These are phyloP conservation scores for Arthrobotrys pseudoclavata DNA, from an alignment of 2,329 filamentous ascomycete species.

Conservation along the genomic window DNA sequence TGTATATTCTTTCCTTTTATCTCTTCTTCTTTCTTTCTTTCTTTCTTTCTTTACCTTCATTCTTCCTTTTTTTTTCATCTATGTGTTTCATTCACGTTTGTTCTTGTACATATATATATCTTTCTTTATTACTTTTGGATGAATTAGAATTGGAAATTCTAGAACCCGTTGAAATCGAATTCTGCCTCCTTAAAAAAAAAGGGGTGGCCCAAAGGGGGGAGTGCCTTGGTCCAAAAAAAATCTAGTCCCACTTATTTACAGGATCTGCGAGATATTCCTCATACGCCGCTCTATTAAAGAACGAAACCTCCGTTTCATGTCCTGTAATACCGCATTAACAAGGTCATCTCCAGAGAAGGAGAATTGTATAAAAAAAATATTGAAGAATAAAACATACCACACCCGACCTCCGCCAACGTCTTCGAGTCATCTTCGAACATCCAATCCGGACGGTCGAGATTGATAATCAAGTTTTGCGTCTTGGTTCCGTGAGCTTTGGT, in stretches of 20 bases:
- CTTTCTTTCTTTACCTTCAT: not conserved
- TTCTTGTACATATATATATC: constrained; percentile 5
- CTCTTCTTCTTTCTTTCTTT: constrained; percentile 17
- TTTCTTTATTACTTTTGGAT: not conserved
- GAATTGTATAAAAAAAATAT: not conserved
- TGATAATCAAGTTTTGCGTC: constrained; percentile 64
- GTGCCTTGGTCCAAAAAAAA: constrained; percentile 5
- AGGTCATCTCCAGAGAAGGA: not conserved
- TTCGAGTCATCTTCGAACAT: constrained; percentile 62
- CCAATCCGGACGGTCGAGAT: constrained; percentile 62
- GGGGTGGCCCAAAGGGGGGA: too few species aligned
- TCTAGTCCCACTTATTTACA: constrained; percentile 62
- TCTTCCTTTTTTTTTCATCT: not conserved
- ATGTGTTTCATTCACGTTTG: not conserved
- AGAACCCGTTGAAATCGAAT: not conserved
- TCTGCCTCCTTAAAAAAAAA: not conserved
- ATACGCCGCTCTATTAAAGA: constrained; percentile 63
- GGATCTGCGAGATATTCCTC: constrained; percentile 62
- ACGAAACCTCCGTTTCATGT: constrained; percentile 64
- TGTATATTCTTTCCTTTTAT: constrained; percentile 28
- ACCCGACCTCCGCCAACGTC: constrained; percentile 62
- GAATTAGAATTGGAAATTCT: not conserved
- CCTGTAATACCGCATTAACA: constrained; percentile 49
- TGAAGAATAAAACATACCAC: constrained; percentile 57
- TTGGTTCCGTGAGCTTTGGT: constrained; percentile 64